Evolutionary conservation across 345 rosid genomes (phyloP), one percentile per base, ranked within the genome.

Genomic region (Angophora floribunda): DNA sequence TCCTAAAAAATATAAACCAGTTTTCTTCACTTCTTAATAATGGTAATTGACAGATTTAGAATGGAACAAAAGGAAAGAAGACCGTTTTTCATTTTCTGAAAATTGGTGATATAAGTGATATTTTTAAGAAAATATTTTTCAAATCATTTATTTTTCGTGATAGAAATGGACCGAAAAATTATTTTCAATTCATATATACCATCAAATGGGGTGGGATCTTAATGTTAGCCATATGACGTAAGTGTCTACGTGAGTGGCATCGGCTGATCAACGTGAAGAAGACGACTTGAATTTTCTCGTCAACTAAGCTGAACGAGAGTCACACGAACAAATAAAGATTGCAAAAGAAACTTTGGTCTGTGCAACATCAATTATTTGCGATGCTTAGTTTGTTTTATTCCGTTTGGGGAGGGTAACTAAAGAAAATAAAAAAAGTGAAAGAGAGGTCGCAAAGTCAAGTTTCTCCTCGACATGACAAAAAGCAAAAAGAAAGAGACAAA

Each of bases 121-220:
- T 9, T 57, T 55, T 57, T 9, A 57, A 57, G 0, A 57, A 24
- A 26, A 10, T 59, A 59, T 2, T 11, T 59, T 59, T 59, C 15
- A 59, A 59, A 59, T 0, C 7, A 59, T 59, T 26, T 0, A 59
- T 6, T 59, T 61, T 26, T 61, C 6, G 13, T n/a, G 5, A 5
- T 26, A 11, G 0, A 22, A 55, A 55, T 0, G 6, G 7, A 0
- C 7, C 30, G 10, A 26, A 59, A 28, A 26, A 30, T 59, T 59
- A 15, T 11, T 59, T 59, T 59, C 67, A 26, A 59, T 59, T 26
- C 3, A 59, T 59, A 11, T 59, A 28, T 59, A 59, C 1, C 67
- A 59, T 59, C 67, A 26, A 0, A 59, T 59, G 67, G 26, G 67
- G 32, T 59, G 67, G 7, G 67, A 26, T 21, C 12, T 0, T 55